Evolutionary conservation across 768 basidiomycete genomes (phyloP).

Genomic region (Macrolepiota albuminosa): DNA sequence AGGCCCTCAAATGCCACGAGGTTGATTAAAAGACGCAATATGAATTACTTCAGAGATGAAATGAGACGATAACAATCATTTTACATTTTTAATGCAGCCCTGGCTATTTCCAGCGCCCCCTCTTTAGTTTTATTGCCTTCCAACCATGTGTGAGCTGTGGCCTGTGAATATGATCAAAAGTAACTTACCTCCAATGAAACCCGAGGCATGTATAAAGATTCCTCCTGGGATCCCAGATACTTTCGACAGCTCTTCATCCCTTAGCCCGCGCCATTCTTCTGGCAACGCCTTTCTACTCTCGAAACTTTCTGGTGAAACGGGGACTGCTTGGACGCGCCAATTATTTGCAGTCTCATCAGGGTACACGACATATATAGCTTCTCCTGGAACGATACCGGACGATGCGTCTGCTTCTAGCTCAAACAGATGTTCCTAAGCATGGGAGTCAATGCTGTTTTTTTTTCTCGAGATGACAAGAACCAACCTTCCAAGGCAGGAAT

Average conservation of each 20-base stretch:
- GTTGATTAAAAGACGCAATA: background rate
- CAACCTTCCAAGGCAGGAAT: conserved; percentile 86
- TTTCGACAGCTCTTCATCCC: conserved; percentile 77
- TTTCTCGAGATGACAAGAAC: conserved; percentile 7
- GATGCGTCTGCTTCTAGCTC: conserved; percentile 66
- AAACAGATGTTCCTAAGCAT: conserved; percentile 73
- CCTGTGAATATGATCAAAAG: conserved; percentile 1
- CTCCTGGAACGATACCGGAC: conserved; percentile 36
- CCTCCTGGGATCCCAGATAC: conserved; percentile 74
- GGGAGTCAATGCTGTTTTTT: background rate
- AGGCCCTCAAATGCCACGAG: background rate
- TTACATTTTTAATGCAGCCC: conserved; percentile 50
- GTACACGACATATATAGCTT: conserved; percentile 84
- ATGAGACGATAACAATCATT: background rate
- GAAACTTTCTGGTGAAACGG: conserved; percentile 77
- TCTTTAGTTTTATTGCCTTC: conserved; percentile 86
- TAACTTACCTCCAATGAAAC: conserved; percentile 87
- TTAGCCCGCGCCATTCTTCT: conserved; percentile 87
- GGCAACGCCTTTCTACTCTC: conserved; percentile 89
- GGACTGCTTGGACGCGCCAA: conserved; percentile 95
- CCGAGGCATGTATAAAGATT: conserved; percentile 92
- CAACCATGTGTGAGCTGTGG: background rate
- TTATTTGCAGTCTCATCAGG: conserved; percentile 71
- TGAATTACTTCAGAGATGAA: background rate
- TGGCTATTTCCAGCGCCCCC: conserved; percentile 79